Percentiles rank a stretch among this genome's conserved stretches.
phyloP scores from a whole-genome alignment of 306 rosid genomes.

The Arachis hypogaea region DNA sequence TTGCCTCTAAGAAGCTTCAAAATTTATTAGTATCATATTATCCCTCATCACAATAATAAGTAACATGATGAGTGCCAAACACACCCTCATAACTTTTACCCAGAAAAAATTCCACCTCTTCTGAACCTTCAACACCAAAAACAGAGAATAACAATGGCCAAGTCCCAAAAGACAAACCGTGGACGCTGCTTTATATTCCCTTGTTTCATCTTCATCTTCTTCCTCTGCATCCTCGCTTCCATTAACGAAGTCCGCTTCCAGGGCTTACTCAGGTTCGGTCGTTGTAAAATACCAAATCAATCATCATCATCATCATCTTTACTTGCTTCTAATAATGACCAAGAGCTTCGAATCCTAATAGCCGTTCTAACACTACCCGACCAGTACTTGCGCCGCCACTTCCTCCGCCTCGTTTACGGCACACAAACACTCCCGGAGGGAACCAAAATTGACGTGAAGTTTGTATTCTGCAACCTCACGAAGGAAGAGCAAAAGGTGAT shows the following conservation, averaged over 20 bases:
- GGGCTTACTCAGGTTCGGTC: conserved; percentile 46
- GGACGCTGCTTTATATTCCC: conserved; percentile 56
- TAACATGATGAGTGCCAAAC: background rate
- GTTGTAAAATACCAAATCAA: conserved; percentile 40
- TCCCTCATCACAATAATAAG: background rate
- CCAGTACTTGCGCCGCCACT: conserved; percentile 90
- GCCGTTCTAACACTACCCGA: conserved; percentile 90
- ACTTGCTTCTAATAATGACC: conserved; percentile 15
- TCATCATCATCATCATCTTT: background rate
- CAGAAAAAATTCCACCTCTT: background rate
- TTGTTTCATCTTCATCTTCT: conserved; percentile 57
- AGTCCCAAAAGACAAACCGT: conserved; percentile 43
- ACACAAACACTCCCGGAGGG: conserved; percentile 54
- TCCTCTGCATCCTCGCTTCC: conserved; percentile 72
- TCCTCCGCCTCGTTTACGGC: conserved; percentile 87
- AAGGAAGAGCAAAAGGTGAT: conserved; percentile 80
- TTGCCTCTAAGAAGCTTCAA: conserved; percentile 52
- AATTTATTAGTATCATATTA: conserved; percentile 31
- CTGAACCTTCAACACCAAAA: background rate
- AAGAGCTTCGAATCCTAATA: conserved; percentile 68
- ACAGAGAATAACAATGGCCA: conserved; percentile 23
- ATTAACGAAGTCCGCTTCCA: conserved; percentile 69
- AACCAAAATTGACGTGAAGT: conserved; percentile 72
- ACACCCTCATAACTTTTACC: background rate
- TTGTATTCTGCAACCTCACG: conserved; percentile 90